phyloP scores from a whole-genome alignment of 345 rosid genomes.

The Crucihimalaya himalaica region DNA sequence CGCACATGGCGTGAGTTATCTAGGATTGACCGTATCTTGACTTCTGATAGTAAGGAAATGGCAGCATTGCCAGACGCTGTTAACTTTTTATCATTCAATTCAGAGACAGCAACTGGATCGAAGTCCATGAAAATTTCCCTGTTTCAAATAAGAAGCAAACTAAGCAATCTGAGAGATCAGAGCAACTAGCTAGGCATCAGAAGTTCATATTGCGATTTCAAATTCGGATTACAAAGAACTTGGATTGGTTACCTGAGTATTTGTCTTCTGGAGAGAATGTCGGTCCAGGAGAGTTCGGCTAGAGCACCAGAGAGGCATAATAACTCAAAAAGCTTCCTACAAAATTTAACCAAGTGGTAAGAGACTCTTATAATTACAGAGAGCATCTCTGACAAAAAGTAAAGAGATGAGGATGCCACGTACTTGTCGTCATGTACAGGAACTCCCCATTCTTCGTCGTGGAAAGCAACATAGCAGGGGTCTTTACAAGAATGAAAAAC shows the following conservation, averaged over 20 bases:
- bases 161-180: conserved; percentile 6
- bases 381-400: not conserved
- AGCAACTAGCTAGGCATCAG: conserved; percentile 8
- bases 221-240: not conserved
- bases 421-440: conserved; percentile 83
- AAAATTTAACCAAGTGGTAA: conserved; percentile 23
- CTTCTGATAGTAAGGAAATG: conserved; percentile 65
- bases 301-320: conserved; percentile 85
- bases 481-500: conserved; percentile 39
- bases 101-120: conserved; percentile 65
- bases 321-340: conserved; percentile 82
- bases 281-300: conserved; percentile 83
- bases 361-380: conserved; percentile 15
- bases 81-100: conserved; percentile 65
- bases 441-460: conserved; percentile 96
- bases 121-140: conserved; percentile 82
- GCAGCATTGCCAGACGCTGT: conserved; percentile 37
- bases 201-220: not conserved
- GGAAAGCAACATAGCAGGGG: conserved; percentile 64
- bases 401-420: conserved; percentile 24
- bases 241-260: conserved; percentile 57
- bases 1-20: conserved; percentile 79
- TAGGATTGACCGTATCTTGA: conserved; percentile 66
- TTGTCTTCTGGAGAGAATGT: conserved; percentile 72
- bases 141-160: conserved; percentile 26